Evolutionary conservation across 2,329 filamentous ascomycete genomes (phyloP).

Genomic region (Emmonsiellopsis sp.): DNA sequence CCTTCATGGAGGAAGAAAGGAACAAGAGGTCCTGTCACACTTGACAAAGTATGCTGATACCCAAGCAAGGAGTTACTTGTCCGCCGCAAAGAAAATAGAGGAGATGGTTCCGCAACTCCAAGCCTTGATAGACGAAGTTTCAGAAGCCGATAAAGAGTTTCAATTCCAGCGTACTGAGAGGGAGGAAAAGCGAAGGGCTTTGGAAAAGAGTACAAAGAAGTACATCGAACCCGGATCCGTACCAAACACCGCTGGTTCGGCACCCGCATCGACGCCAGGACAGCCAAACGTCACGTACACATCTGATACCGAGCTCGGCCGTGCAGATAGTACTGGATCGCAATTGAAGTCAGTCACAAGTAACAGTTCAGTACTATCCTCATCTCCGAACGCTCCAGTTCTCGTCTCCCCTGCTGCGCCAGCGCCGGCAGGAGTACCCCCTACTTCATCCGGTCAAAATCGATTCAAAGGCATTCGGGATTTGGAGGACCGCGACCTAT

Average conservation of each 20-base stretch:
- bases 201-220: conserved; percentile 77
- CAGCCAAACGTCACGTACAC: conserved; percentile 43
- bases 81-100: conserved; percentile 79
- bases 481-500: conserved; percentile 72
- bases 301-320: conserved; percentile 61
- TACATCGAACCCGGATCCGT: conserved; percentile 62
- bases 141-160: conserved; percentile 90
- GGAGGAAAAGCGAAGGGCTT: conserved; percentile 80
- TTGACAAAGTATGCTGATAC: conserved; percentile 88
- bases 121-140: conserved; percentile 79
- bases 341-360: conserved; percentile 49
- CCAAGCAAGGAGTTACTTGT: conserved; percentile 74
- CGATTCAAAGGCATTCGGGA: conserved; percentile 89
- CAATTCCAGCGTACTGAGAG: conserved; percentile 90
- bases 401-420: conserved; percentile 18
- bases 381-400: conserved; percentile 28
- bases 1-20: conserved; percentile 95
- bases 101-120: conserved; percentile 80
- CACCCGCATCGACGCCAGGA: conserved; percentile 24
- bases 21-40: conserved; percentile 91
- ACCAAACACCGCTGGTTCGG: conserved; percentile 28
- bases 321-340: conserved; percentile 66
- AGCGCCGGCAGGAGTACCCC: conserved; percentile 16
- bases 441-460: conserved; percentile 33
- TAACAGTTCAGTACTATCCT: conserved; percentile 37